These are phyloP conservation scores for Leucocoprinus gongylophorus DNA, from an alignment of 1,284 basidiomycete species.

Conservation along the genomic window DNA sequence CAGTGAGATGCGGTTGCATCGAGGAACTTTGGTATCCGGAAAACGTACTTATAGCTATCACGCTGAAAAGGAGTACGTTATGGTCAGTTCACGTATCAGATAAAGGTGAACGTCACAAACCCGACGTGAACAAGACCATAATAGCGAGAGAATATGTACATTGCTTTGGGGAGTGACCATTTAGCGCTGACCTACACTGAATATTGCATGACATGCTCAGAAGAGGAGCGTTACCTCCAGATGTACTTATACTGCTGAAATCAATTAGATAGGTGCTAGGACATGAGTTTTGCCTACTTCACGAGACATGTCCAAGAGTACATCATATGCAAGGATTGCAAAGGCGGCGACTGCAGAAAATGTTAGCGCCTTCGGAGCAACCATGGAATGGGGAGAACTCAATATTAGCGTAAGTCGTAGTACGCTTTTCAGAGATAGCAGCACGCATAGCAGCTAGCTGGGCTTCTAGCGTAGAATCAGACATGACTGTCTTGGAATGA, in stretches of 20 bases:
- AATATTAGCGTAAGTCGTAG: not conserved
- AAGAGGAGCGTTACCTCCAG: not conserved
- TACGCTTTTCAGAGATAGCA: not conserved
- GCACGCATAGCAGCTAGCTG: not conserved
- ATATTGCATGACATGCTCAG: not conserved
- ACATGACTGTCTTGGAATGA: not conserved
- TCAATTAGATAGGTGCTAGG: not conserved
- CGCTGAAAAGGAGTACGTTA: not conserved
- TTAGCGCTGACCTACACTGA: not conserved
- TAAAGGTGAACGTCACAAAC: not conserved
- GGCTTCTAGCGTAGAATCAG: not conserved
- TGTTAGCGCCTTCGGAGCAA: not conserved
- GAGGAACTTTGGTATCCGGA: not conserved
- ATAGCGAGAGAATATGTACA: slow-evolving; percentile 1
- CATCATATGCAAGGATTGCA: not conserved
- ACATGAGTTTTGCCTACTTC: not conserved
- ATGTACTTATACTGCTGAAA: not conserved
- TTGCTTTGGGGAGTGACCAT: not conserved
- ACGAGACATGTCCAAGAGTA: not conserved
- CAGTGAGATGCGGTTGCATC: not conserved
- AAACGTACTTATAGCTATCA: not conserved
- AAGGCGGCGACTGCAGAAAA: slow-evolving; percentile 1
- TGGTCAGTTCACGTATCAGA: not conserved
- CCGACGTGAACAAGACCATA: slow-evolving; percentile 1
- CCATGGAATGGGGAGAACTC: not conserved